Percentiles rank a stretch among this genome's conserved stretches.
Evolutionary conservation across 345 rosid species (phyloP).

Genomic region (Acer saccharum): DNA sequence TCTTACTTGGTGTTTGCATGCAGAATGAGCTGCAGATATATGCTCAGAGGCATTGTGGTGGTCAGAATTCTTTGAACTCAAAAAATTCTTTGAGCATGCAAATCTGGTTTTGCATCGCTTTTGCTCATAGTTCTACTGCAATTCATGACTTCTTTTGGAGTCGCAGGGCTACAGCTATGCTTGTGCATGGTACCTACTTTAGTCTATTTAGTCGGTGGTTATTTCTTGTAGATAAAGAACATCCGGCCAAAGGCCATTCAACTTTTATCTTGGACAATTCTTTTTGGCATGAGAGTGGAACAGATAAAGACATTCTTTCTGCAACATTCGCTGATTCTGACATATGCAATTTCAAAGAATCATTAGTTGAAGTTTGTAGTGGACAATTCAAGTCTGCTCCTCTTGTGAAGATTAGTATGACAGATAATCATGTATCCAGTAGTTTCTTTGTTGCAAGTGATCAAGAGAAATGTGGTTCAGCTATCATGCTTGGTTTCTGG

Average conservation of each 20-base stretch:
- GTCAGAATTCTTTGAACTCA: constrained; percentile 38
- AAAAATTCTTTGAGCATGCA: constrained; percentile 37
- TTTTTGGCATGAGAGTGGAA: constrained; percentile 29
- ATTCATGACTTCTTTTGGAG: constrained; percentile 69
- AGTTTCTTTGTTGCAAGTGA: constrained; percentile 31
- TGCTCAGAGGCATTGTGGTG: constrained; percentile 54
- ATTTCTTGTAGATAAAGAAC: constrained; percentile 40
- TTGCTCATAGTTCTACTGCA: constrained; percentile 48
- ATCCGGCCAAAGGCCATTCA: constrained; percentile 25
- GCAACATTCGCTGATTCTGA: constrained; percentile 38
- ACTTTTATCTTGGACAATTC: constrained; percentile 25
- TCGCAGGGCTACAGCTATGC: constrained; percentile 49
- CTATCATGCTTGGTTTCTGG: constrained; percentile 36
- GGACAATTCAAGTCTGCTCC: constrained; percentile 27
- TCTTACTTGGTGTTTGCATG: constrained; percentile 72
- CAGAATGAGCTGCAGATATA: constrained; percentile 66
- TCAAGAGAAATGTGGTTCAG: constrained; percentile 35
- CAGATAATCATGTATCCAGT: constrained; percentile 30
- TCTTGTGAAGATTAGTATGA: constrained; percentile 26
- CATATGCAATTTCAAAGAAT: constrained; percentile 25
- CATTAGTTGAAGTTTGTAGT: constrained; percentile 23
- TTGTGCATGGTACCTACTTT: constrained; percentile 63
- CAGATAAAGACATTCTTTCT: constrained; percentile 26
- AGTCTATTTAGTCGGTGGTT: constrained; percentile 62
- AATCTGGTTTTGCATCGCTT: constrained; percentile 81